phyloP scores from a whole-genome alignment of 805 yeast species.

The Kodamaea restingae region DNA sequence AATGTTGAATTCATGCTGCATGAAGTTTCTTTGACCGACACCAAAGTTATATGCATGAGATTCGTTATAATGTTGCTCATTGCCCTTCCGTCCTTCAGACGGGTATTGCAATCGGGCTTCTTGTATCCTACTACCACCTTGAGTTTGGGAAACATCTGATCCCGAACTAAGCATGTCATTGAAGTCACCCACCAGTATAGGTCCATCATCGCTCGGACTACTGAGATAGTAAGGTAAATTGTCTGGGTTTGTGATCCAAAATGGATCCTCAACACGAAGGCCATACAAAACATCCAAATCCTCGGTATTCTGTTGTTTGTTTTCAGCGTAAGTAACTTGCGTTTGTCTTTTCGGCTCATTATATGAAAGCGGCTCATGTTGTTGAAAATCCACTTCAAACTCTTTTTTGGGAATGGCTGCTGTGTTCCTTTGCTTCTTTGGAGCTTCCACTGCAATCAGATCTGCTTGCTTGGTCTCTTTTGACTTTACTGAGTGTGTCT shows the following conservation, averaged over 20 bases:
- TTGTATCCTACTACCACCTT: too few relatives aligned
- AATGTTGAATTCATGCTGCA: too few relatives aligned
- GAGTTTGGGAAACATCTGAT: background rate
- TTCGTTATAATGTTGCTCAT: too few relatives aligned
- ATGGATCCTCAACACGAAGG: constrained; percentile 45
- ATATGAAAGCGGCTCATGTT: too few relatives aligned
- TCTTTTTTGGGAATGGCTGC: too few relatives aligned
- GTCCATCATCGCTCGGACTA: constrained; percentile 24
- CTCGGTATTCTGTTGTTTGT: constrained; percentile 1
- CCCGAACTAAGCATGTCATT: background rate
- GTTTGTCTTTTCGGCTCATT: too few relatives aligned
- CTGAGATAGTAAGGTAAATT: constrained; percentile 36
- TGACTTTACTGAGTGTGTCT: background rate
- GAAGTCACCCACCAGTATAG: constrained; percentile 2
- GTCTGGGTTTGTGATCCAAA: constrained; percentile 48
- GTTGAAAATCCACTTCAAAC: too few relatives aligned
- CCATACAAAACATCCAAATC: constrained; percentile 38
- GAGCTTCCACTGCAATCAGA: background rate
- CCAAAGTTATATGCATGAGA: too few relatives aligned
- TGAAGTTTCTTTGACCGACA: too few relatives aligned
- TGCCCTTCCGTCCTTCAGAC: too few relatives aligned
- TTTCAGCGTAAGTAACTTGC: background rate
- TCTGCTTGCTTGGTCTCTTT: background rate
- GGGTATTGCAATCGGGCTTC: too few relatives aligned
- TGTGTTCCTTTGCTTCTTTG: background rate